A percentile compares a stretch with the other conserved stretches of the same genome.
phyloP scores from a whole-genome alignment of 306 rosid species.

The Myrica gale region DNA sequence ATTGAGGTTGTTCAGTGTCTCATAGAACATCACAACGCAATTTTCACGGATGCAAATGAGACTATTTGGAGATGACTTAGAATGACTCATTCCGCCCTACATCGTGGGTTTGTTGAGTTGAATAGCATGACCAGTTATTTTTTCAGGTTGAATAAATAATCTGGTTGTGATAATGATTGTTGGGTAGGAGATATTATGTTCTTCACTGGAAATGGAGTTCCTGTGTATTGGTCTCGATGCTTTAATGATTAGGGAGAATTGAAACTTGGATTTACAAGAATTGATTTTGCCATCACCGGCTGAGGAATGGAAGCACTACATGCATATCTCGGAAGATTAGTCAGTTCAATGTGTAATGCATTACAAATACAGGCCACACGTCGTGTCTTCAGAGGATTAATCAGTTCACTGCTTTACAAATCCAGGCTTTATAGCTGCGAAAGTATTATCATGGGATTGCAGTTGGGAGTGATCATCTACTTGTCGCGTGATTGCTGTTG shows the following conservation, averaged over 20 bases:
- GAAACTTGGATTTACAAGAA: not conserved
- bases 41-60: conserved; percentile 94
- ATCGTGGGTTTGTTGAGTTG: conserved; percentile 24
- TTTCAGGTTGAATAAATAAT: conserved; percentile 2
- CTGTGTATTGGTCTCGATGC: not conserved
- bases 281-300: not conserved
- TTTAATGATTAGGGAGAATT: not conserved
- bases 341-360: not conserved
- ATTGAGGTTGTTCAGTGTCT: conserved; percentile 94
- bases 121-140: conserved; percentile 18
- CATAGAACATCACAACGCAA: conserved; percentile 86
- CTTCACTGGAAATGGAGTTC: not conserved
- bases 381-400: not conserved
- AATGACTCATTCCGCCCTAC: conserved; percentile 3
- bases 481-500: too few relatives aligned
- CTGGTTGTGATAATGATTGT: conserved; percentile 17
- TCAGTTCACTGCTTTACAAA: not conserved
- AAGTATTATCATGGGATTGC: not conserved
- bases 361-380: not conserved
- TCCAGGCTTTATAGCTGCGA: not conserved
- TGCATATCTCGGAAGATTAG: not conserved
- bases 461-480: not conserved
- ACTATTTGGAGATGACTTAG: conserved; percentile 77
- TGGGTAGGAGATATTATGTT: not conserved
- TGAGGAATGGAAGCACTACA: not conserved